Evolutionary conservation across 768 basidiomycete genomes (phyloP).

Genomic region (Rhizopogon rudus): DNA sequence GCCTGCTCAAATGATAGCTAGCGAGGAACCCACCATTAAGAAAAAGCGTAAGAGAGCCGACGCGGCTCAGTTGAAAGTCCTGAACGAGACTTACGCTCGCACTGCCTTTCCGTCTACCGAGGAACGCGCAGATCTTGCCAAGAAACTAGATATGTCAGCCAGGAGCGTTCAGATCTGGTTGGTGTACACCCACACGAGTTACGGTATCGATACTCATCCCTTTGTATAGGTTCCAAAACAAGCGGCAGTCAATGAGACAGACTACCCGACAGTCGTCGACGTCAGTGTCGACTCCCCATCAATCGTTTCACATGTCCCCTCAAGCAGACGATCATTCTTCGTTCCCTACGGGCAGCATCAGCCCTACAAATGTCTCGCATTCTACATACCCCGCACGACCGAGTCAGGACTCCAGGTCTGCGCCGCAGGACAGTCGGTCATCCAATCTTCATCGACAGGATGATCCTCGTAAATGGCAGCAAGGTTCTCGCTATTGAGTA

Average conservation of each 20-base stretch:
- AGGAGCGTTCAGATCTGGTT: conserved; percentile 87
- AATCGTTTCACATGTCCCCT: conserved; percentile 41
- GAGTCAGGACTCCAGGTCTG: conserved; percentile 35
- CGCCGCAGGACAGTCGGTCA: conserved; percentile 24
- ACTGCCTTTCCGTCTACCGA: conserved; percentile 88
- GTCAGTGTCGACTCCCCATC: conserved; percentile 41
- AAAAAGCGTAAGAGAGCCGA: conserved; percentile 87
- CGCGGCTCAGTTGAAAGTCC: conserved; percentile 69
- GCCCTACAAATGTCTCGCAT: conserved; percentile 23
- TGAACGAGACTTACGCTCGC: conserved; percentile 75
- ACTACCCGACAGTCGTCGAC: conserved; percentile 60
- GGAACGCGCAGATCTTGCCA: conserved; percentile 74
- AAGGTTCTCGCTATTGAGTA: conserved; percentile 39
- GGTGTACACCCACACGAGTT: conserved; percentile 16
- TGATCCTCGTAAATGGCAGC: conserved; percentile 47
- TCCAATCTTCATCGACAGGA: conserved; percentile 35
- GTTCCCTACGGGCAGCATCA: conserved; percentile 29
- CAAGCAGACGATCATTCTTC: conserved; percentile 26
- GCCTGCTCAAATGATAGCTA: conserved; percentile 29
- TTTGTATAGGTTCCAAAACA: conserved; percentile 76
- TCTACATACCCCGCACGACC: conserved; percentile 36
- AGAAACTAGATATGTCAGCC: conserved; percentile 75
- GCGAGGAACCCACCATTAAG: conserved; percentile 71
- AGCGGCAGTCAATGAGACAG: conserved; percentile 78
- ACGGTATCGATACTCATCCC: conserved; percentile 15